Evolutionary conservation across 2,329 filamentous ascomycete species (phyloP).

Genomic region (Arthrobotrys iridis): DNA sequence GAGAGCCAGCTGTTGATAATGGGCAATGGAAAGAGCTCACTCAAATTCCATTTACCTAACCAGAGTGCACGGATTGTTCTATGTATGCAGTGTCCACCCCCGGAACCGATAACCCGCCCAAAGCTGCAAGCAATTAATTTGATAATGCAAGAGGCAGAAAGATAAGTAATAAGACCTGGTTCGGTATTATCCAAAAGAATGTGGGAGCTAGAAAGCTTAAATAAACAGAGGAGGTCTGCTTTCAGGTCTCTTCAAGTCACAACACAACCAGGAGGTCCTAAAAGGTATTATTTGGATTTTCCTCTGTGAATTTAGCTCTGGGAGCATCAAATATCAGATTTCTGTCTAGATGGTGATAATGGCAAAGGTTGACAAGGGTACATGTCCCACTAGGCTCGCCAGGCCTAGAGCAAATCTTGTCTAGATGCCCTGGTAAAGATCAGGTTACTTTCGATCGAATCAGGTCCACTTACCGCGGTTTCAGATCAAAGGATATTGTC

Average conservation of each 20-base stretch:
- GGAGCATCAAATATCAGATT: conserved; percentile 29
- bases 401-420: conserved; percentile 35
- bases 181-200: conserved; percentile 44
- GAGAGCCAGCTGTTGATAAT: conserved; percentile 41
- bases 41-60: conserved; percentile 12
- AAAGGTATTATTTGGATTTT: conserved; percentile 26
- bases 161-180: conserved; percentile 36
- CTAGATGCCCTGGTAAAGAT: conserved; percentile 32
- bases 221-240: conserved; percentile 29
- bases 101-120: conserved; percentile 22
- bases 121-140: conserved; percentile 32
- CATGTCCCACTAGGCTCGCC: conserved; percentile 46
- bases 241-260: conserved; percentile 20
- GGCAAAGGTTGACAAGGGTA: conserved; percentile 40
- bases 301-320: conserved; percentile 37
- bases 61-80: conserved; percentile 27
- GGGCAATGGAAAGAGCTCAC: conserved; percentile 31
- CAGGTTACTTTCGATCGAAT: conserved; percentile 42
- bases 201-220: conserved; percentile 52
- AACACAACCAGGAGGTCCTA: conserved; percentile 54
- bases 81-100: conserved; percentile 7
- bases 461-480: conserved; percentile 54
- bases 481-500: conserved; percentile 46
- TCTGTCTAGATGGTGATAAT: conserved; percentile 52
- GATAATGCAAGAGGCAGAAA: conserved; percentile 27